Evolutionary conservation across 768 basidiomycete genomes (phyloP).

Genomic region (Grammothele lineata): DNA sequence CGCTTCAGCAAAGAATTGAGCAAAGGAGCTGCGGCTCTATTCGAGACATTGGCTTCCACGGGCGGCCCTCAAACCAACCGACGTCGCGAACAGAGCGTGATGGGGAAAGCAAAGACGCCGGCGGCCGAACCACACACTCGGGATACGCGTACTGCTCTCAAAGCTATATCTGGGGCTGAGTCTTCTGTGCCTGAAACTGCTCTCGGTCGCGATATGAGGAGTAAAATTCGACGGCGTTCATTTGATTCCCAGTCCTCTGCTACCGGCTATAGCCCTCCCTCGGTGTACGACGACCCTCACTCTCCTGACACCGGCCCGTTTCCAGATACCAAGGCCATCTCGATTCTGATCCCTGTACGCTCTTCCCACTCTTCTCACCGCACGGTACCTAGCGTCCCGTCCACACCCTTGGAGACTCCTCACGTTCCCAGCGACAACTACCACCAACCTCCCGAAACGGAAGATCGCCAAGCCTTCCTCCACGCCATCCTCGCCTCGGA

Average conservation of each 20-base stretch:
- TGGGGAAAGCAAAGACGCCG: slow-evolving; percentile 6
- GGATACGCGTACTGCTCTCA: neutral
- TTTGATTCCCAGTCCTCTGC: slow-evolving; percentile 6
- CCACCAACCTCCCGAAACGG: slow-evolving; percentile 5
- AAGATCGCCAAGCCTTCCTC: slow-evolving; percentile 61
- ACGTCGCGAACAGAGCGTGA: no score
- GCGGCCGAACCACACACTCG: neutral
- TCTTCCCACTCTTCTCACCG: no score
- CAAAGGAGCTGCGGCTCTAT: slow-evolving; percentile 45
- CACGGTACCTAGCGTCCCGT: no score
- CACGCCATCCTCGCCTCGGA: slow-evolving; percentile 70
- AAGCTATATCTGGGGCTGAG: neutral
- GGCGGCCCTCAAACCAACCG: no score
- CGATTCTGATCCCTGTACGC: no score
- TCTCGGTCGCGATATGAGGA: neutral
- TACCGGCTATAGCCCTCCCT: slow-evolving; percentile 10
- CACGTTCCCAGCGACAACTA: no score
- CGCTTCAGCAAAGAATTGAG: slow-evolving; percentile 35
- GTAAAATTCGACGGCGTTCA: slow-evolving; percentile 1
- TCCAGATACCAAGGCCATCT: no score
- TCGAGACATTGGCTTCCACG: slow-evolving; percentile 36
- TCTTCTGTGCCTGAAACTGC: neutral
- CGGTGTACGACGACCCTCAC: slow-evolving; percentile 13
- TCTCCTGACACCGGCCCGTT: no score
- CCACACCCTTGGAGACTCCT: no score